These are phyloP conservation scores for Ogataea neopini DNA, from an alignment of 805 yeast species.

Conservation along the genomic window DNA sequence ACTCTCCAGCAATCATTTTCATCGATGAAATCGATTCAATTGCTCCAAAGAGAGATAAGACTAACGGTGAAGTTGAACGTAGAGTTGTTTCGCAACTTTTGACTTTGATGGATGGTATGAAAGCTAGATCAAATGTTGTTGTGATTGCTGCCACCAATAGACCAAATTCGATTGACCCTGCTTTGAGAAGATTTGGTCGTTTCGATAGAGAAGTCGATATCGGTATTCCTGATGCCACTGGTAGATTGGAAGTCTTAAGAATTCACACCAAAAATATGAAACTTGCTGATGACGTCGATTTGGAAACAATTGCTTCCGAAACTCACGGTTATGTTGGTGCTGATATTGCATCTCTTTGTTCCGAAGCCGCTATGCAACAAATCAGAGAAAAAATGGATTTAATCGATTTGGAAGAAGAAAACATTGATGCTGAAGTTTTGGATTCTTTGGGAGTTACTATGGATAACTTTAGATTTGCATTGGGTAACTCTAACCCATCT, in stretches of 20 bases:
- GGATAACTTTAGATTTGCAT: constrained; percentile 98
- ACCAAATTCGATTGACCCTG: constrained; percentile 85
- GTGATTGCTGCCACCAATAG: constrained; percentile 97
- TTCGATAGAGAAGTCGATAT: constrained; percentile 86
- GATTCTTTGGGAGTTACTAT: constrained; percentile 96
- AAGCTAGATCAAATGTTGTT: constrained; percentile 96
- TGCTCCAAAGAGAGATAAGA: constrained; percentile 99
- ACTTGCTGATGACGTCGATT: constrained; percentile 89
- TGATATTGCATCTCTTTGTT: constrained; percentile 95
- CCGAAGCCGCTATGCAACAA: constrained; percentile 99
- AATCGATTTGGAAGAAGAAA: constrained; percentile 93
- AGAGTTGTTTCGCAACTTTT: constrained; percentile 97
- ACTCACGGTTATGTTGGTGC: constrained; percentile 99
- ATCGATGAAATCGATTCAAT: constrained; percentile 98
- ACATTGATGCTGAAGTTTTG: constrained; percentile 94
- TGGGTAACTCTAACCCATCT: constrained; percentile 97
- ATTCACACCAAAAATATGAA: constrained; percentile 99
- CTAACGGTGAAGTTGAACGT: constrained; percentile 99
- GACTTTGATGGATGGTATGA: constrained; percentile 99
- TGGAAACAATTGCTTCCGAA: constrained; percentile 93
- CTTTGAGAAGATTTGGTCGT: constrained; percentile 82
- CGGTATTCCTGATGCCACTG: constrained; percentile 96
- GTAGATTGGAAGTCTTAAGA: constrained; percentile 94
- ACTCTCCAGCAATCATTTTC: constrained; percentile 96
- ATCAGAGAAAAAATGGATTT: constrained; percentile 99